Evolutionary conservation across 352 stramenopile species (phyloP).

Genomic region (Aphanomyces cochlioides): DNA sequence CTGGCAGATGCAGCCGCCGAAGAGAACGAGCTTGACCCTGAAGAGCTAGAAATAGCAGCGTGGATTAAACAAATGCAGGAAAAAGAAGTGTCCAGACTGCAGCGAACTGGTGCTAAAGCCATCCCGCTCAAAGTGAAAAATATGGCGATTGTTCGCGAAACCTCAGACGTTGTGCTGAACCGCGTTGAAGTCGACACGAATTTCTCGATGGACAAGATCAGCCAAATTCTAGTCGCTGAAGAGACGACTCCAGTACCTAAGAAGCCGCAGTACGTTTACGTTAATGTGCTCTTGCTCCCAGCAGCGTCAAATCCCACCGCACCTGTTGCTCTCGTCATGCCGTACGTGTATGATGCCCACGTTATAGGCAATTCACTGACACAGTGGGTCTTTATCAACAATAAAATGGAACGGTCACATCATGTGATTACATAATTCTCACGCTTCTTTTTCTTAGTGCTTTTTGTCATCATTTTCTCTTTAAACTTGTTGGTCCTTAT

Average conservation of each 20-base stretch:
- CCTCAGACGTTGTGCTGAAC: conserved; percentile 13
- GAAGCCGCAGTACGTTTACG: conserved; percentile 15
- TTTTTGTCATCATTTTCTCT: too few species aligned
- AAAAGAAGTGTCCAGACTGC: not conserved
- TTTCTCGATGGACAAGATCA: conserved; percentile 22
- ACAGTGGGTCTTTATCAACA: conserved; percentile 26
- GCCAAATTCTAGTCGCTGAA: conserved; percentile 19
- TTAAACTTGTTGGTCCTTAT: too few species aligned
- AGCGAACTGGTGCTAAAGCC: conserved; percentile 5
- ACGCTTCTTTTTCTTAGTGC: too few species aligned
- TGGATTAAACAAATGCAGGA: conserved; percentile 9
- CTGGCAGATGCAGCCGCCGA: not conserved
- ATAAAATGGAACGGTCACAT: conserved; percentile 20
- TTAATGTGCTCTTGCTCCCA: conserved; percentile 15
- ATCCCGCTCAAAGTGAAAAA: conserved; percentile 16
- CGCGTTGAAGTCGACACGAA: conserved; percentile 21
- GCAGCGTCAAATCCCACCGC: not conserved
- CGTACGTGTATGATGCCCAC: conserved; percentile 13
- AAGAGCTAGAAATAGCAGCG: not conserved
- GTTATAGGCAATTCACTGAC: not conserved
- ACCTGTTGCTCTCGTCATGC: conserved; percentile 8
- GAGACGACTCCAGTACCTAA: not conserved
- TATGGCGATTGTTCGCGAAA: conserved; percentile 20
- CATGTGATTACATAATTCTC: not conserved
- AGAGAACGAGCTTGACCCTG: conserved; percentile 5